A percentile compares a stretch with the other conserved stretches of the same genome.
Conservation (phyloP, 768 basidiomycete species). For the Leccinellum rugosiceps region DNA sequence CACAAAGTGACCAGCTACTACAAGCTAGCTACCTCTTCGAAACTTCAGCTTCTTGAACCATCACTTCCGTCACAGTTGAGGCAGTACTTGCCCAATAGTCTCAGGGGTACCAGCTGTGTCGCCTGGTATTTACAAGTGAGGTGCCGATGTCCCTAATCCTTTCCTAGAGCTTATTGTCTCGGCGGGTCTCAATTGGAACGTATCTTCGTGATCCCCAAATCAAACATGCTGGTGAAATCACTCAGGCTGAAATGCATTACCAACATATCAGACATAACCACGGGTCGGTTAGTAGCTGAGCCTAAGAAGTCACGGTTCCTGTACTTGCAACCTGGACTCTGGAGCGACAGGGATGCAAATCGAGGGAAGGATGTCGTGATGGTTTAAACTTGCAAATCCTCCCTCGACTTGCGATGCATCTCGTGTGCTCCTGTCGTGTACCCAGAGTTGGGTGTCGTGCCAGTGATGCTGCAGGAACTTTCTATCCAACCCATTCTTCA, state of each 20-base stretch:
- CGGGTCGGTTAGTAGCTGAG: background rate
- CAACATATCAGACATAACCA: background rate
- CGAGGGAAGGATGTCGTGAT: background rate
- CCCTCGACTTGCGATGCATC: background rate
- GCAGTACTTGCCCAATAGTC: background rate
- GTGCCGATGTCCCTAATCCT: background rate
- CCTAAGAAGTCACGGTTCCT: background rate
- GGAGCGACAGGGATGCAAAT: background rate
- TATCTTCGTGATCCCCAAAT: background rate
- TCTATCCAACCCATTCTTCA: background rate
- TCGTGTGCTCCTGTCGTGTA: background rate
- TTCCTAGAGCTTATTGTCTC: background rate
- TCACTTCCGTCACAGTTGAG: background rate
- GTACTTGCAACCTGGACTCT: background rate
- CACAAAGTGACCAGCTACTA: too few species aligned
- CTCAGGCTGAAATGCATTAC: background rate
- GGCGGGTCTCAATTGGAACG: background rate
- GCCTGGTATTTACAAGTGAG: background rate
- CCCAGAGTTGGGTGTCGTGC: background rate
- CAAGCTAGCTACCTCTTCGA: background rate
- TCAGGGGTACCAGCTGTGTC: background rate
- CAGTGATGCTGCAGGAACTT: too few species aligned
- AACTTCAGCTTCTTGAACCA: background rate
- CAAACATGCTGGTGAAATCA: background rate
- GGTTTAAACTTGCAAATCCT: background rate